A percentile compares a stretch with the other conserved stretches of the same genome.
Evolutionary conservation across 352 stramenopile species (phyloP).

Genomic region (Globisporangium iwayamae): DNA sequence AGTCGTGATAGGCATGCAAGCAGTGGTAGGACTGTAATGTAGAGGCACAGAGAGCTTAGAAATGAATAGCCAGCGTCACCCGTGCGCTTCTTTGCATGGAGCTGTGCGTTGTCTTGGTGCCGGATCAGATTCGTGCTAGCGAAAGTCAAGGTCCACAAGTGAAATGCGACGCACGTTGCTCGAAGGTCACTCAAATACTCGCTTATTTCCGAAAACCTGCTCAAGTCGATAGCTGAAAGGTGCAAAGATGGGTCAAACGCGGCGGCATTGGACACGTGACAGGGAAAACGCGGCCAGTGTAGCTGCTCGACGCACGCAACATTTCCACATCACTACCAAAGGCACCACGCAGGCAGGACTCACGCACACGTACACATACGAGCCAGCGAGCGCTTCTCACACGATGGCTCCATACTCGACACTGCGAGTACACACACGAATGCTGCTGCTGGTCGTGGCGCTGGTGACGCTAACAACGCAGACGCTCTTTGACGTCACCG

Average conservation of each 20-base stretch:
- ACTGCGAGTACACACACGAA: not conserved
- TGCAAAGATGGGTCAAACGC: not conserved
- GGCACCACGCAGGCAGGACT: not conserved
- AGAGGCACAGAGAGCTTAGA: not conserved
- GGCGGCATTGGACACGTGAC: not conserved
- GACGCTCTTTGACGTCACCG: not conserved
- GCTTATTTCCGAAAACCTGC: conserved; percentile 4
- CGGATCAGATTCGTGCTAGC: conserved; percentile 2
- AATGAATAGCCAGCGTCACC: not conserved
- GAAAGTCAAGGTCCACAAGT: not conserved
- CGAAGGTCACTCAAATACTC: not conserved
- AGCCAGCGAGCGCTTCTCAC: not conserved
- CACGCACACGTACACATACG: not conserved
- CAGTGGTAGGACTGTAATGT: not conserved
- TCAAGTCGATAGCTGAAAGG: not conserved
- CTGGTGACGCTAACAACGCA: conserved; percentile 2
- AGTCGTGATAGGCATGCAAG: conserved; percentile 3
- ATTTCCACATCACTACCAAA: not conserved
- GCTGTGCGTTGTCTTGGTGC: not conserved
- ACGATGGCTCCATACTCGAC: not conserved
- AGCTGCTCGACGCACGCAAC: not conserved
- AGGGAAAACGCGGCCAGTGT: not conserved
- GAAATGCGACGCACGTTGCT: not conserved
- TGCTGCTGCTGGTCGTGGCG: not conserved
- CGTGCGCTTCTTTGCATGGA: not conserved